Evolutionary conservation across 2,329 filamentous ascomycete species (phyloP), one percentile per base, ranked within the genome.

Genomic region (Fonsecaea pugnacius): DNA sequence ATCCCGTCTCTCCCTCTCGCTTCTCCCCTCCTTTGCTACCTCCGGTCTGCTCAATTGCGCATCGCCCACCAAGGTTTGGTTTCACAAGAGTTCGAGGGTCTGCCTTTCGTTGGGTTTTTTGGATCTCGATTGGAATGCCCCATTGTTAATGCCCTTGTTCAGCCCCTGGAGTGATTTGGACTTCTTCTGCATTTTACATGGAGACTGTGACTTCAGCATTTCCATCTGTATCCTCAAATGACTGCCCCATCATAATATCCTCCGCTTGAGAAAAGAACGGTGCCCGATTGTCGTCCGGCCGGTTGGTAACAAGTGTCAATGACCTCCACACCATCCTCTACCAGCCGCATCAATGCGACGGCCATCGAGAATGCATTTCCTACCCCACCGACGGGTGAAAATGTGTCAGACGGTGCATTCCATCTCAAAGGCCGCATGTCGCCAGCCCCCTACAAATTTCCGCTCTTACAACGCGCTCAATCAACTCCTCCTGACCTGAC

Each of bases 331-430:
- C 64, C 64, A 21, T 64, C 66, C n/a, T 64, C 66, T 12, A 54
- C 55, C 27, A 68, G 60, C 59, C 66, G 48, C 30, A 68, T 68
- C 59, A 64, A 68, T 52, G 66, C 58, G 27, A 63, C 52, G 51
- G 30, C 63, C 27, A 40, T 70, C 46, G 68, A 72, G 50, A 70
- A 70, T 50, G 65, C 67, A 48, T 72, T 72, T 51, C 69, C 70
- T 4, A 71, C 70, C 43, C 69, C 70, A 30, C 63, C 68, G 4
- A 66, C 48, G 1, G 61, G 63, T 16, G 58, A 63, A 3, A 59
- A 33, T 32, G 57, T 24, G 14, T 32, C 36, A 30, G 62, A 64
- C 18, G 33, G 56, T 30, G 36, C 58, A 12, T 67, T 58, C 40
- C 63, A 58, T 16, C 60, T 64, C 50, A 67, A 65, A 32, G 65